These are phyloP conservation scores for Diddensiella transvaalensis DNA, from an alignment of 805 yeast species.

Conservation along the genomic window DNA sequence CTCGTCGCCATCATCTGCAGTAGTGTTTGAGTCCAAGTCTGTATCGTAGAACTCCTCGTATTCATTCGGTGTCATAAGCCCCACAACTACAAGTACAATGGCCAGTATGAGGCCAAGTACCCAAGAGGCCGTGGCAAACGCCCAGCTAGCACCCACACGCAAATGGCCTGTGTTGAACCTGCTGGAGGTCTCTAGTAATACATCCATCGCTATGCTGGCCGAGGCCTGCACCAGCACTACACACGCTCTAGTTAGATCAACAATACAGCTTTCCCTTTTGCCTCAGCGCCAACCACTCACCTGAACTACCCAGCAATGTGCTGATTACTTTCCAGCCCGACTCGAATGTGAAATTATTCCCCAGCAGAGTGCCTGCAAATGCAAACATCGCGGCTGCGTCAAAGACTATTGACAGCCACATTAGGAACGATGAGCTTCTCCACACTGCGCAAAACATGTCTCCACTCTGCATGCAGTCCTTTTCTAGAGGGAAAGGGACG, in stretches of 20 bases:
- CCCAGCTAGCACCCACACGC: constrained; percentile 25
- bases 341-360: constrained; percentile 17
- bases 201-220: constrained; percentile 11
- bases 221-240: constrained; percentile 6
- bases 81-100: constrained; percentile 22
- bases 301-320: constrained; percentile 7
- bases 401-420: constrained; percentile 26
- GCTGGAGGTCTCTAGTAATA: constrained; percentile 16
- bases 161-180: constrained; percentile 24
- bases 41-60: constrained; percentile 21
- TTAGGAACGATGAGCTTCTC: constrained; percentile 28
- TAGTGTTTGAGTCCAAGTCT: constrained; percentile 18
- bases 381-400: constrained; percentile 27
- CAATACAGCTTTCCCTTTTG: too few species aligned
- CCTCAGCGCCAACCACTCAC: too few species aligned
- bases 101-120: constrained; percentile 18
- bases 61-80: constrained; percentile 21
- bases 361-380: constrained; percentile 17
- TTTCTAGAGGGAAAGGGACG: constrained; percentile 24
- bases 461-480: constrained; percentile 18
- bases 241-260: too few species aligned
- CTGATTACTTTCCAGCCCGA: constrained; percentile 19
- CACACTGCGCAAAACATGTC: constrained; percentile 29
- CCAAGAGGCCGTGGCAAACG: constrained; percentile 20
- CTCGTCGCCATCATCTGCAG: constrained; percentile 19